These are phyloP conservation scores for Colletotrichum nymphaeae DNA, from an alignment of 2,329 filamentous ascomycete genomes.

Conservation along the genomic window DNA sequence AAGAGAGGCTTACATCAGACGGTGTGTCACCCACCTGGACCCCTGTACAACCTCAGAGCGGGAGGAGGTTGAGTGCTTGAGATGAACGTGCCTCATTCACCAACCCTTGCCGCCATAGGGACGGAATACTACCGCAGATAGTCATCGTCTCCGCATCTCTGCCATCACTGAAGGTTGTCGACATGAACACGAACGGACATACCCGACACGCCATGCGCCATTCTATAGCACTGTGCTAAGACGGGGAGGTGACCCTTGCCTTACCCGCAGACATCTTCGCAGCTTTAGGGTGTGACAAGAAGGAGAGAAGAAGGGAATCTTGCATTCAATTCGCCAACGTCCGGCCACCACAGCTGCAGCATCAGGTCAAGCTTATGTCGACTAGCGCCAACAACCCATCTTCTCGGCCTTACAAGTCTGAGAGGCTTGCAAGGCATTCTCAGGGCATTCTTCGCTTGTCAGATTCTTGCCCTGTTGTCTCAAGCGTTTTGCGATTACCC, in stretches of 20 bases:
- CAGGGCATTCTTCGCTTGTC: neutral
- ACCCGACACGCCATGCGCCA: neutral
- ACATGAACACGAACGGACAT: neutral
- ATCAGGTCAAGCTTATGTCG: slow-evolving; percentile 23
- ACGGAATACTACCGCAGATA: neutral
- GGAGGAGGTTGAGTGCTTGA: neutral
- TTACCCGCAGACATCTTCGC: neutral
- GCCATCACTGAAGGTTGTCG: slow-evolving; percentile 7
- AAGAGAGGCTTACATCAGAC: slow-evolving; percentile 32
- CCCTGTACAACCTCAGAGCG: slow-evolving; percentile 1
- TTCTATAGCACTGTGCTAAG: neutral
- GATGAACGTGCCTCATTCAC: slow-evolving; percentile 3
- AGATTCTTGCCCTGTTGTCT: neutral
- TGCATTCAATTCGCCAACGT: slow-evolving; percentile 9
- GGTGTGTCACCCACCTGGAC: neutral
- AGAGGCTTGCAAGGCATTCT: neutral
- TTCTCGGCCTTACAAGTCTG: slow-evolving; percentile 1
- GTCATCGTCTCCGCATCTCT: slow-evolving; percentile 6
- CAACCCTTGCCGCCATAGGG: slow-evolving; percentile 3
- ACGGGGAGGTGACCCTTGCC: neutral
- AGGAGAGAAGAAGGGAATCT: neutral
- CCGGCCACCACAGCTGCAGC: slow-evolving; percentile 1
- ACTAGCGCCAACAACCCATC: neutral
- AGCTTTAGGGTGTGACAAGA: neutral
- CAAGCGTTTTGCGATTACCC: neutral